phyloP scores from a whole-genome alignment of 23 red algal genomes.

The Agarophyton chilense region DNA sequence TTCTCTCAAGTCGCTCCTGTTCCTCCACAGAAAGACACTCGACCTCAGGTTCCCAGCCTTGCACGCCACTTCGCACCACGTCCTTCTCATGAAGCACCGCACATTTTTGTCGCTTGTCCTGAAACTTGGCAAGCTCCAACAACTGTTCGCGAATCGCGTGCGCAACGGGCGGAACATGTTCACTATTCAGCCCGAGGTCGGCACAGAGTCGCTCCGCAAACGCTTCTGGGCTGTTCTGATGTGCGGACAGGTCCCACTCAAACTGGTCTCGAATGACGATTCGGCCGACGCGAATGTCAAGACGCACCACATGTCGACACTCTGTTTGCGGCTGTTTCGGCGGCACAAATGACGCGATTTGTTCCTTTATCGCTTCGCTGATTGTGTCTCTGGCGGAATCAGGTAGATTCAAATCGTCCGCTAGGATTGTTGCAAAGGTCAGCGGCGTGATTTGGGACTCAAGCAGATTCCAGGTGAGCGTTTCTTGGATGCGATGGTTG shows the following conservation, averaged over 20 bases:
- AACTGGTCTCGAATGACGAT: conserved; percentile 87
- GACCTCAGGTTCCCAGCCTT: conserved; percentile 68
- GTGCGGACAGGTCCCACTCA: conserved; percentile 78
- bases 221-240: conserved; percentile 74
- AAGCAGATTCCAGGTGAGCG: conserved; percentile 75
- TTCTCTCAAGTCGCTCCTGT: conserved; percentile 69
- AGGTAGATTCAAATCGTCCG: conserved; percentile 59
- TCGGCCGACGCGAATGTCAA: conserved; percentile 86
- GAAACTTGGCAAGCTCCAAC: conserved; percentile 43
- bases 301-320: conserved; percentile 75
- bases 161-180: conserved; percentile 79
- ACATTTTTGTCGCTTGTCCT: conserved; percentile 50
- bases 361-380: conserved; percentile 36
- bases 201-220: conserved; percentile 80
- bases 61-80: conserved; percentile 27
- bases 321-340: conserved; percentile 48
- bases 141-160: conserved; percentile 87
- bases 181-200: conserved; percentile 75
- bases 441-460: conserved; percentile 71
- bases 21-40: conserved; percentile 73
- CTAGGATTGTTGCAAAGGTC: conserved; percentile 74
- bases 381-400: conserved; percentile 37
- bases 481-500: conserved; percentile 68
- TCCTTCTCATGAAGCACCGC: conserved; percentile 22
- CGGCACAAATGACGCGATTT: conserved; percentile 30